Base-by-base conservation (phyloP, 345 rosid species). In the Leavenworthia alabamica region DNA sequence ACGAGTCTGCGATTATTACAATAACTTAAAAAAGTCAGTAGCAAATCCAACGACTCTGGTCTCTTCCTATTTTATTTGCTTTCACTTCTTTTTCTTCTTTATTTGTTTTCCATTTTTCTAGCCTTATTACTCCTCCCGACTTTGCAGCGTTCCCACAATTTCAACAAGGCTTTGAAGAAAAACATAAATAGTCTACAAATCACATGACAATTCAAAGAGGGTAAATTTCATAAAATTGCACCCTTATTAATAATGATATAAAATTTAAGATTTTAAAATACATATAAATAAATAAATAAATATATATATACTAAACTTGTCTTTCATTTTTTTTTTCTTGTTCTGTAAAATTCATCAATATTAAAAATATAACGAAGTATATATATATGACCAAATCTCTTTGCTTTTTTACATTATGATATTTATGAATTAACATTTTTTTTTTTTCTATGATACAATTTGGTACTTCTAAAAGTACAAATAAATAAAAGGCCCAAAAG, bases 41-140 rank as follows among this genome's bases (percentile, higher is more conserved):
- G 19, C 52, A 41, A 42, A 59, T 68, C 73, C 60, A 51, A 60
- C 67, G 61, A 70, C 74, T 61, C 56, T 62, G 42, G 56, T 70
- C 73, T 53, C 49, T 69, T 44, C 46, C 11, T 23, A 12, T 23
- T 52, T 2, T n/a, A 3, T 22, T 47, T 49, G 0, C 48, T 8
- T 47, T 51, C 33, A 60, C n/a, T n/a, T n/a, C n/a, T n/a, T n/a
- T n/a, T 42, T n/a, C 46, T 58, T 67, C 13, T 26, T 24, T 6
- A 11, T n/a, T 42, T 15, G 7, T 23, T 40, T 13, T 17, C 56
- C 33, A 13, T 8, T 14, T 39, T 57, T 39, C 13, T 67, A 57
- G 72, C 44, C 51, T 22, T 40, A 40, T n/a, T n/a, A n/a, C 16
- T 29, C 28, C 6, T 41, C 31, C 73, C 66, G 73, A 22, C 31